These are phyloP conservation scores for Bacterosira constricta DNA, from an alignment of 108 stramenopile genomes.

Conservation along the genomic window DNA sequence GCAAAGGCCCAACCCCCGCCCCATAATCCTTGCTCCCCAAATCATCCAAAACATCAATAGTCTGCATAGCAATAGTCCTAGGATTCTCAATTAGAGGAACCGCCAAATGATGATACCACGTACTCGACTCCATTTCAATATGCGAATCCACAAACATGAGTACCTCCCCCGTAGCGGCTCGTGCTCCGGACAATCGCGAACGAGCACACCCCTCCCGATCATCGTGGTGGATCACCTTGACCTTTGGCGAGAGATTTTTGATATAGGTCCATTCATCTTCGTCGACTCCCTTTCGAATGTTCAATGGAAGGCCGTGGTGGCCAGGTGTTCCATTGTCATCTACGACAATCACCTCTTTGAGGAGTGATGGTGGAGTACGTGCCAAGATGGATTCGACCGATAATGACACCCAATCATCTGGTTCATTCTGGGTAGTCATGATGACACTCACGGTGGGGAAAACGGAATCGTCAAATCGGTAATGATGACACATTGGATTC, in stretches of 20 bases:
- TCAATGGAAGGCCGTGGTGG: constrained; percentile 26
- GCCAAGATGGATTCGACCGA: constrained; percentile 51
- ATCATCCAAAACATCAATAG: constrained; percentile 56
- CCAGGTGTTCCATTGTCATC: constrained; percentile 57
- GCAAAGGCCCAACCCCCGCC: constrained; percentile 28
- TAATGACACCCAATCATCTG: constrained; percentile 36
- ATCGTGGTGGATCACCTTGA: constrained; percentile 45
- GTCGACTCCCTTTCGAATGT: constrained; percentile 46
- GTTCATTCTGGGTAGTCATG: constrained; percentile 53
- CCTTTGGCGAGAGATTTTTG: constrained; percentile 44
- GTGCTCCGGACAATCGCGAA: constrained; percentile 43
- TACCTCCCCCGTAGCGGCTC: constrained; percentile 43
- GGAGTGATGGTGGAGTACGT: constrained; percentile 49
- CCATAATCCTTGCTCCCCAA: constrained; percentile 41
- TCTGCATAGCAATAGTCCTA: constrained; percentile 54
- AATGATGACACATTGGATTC: constrained; percentile 54
- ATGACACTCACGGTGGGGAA: constrained; percentile 49
- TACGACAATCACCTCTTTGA: constrained; percentile 47
- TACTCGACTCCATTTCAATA: constrained; percentile 46
- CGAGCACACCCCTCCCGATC: constrained; percentile 55
- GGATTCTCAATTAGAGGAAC: constrained; percentile 55
- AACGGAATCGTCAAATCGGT: constrained; percentile 41
- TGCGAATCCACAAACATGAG: constrained; percentile 59
- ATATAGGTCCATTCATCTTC: constrained; percentile 35
- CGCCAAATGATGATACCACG: constrained; percentile 56